Conservation (phyloP, 106 monocot species). For the Cymbidium sinense region DNA sequence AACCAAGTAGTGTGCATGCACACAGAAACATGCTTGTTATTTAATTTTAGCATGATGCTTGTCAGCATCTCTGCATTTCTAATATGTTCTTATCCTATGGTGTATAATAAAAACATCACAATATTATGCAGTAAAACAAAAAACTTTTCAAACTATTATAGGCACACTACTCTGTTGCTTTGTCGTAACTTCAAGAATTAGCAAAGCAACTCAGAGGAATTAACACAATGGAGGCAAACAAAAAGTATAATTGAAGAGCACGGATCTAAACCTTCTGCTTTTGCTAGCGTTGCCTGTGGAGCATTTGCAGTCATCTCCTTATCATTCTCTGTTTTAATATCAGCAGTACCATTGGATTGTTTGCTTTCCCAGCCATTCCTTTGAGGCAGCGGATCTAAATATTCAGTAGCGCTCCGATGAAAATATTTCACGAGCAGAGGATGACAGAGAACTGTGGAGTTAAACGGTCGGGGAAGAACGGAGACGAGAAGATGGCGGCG, state of each 20-base stretch:
- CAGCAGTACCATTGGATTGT: not conserved
- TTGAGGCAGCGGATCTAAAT: not conserved
- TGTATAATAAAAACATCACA: not conserved
- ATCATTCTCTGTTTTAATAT: not conserved
- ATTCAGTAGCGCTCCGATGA: conserved; percentile 4
- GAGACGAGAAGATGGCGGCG: not conserved
- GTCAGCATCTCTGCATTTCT: not conserved
- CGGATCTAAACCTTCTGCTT: conserved; percentile 37
- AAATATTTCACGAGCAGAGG: not conserved
- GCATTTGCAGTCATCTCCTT: conserved; percentile 12
- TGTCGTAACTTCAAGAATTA: not conserved
- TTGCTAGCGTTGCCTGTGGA: conserved; percentile 20
- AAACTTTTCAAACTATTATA: not conserved
- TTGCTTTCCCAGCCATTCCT: no score
- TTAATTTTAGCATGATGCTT: not conserved
- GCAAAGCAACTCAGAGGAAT: not conserved
- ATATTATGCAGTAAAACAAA: conserved; percentile 1
- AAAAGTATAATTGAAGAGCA: not conserved
- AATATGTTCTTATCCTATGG: not conserved
- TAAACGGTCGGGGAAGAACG: not conserved
- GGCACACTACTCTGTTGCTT: not conserved
- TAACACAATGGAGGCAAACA: not conserved
- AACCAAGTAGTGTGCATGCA: not conserved
- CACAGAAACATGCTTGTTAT: not conserved
- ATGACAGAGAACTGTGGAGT: not conserved